Percentiles rank a stretch among this genome's conserved stretches.
Conservation (phyloP, 352 stramenopile genomes). For the Aphanomyces invadans region DNA sequence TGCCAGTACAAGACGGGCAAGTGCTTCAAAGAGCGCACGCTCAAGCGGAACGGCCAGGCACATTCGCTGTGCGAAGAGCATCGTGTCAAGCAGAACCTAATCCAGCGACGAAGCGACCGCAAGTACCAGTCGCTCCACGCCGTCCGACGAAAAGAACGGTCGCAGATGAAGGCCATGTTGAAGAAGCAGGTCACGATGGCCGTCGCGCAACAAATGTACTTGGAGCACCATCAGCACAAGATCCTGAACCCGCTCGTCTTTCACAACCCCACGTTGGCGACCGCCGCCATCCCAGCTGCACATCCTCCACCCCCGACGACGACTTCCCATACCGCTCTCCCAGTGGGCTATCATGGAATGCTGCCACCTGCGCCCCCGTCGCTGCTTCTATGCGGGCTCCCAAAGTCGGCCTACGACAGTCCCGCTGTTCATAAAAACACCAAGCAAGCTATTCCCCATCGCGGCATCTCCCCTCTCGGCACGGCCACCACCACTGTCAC, state of each 20-base stretch:
- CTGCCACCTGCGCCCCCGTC: not conserved
- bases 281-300: not conserved
- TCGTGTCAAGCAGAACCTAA: conserved; percentile 78
- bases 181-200: conserved; percentile 79
- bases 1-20: conserved; percentile 86
- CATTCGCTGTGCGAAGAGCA: conserved; percentile 81
- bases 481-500: not conserved
- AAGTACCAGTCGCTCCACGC: conserved; percentile 83
- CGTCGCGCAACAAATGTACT: conserved; percentile 71
- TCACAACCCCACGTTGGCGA: not conserved
- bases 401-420: conserved; percentile 41
- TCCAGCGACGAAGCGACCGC: conserved; percentile 73
- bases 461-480: not conserved
- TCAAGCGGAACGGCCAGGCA: conserved; percentile 75
- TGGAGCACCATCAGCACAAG: conserved; percentile 73
- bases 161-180: conserved; percentile 60
- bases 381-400: conserved; percentile 29
- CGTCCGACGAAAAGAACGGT: conserved; percentile 67
- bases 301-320: not conserved
- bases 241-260: conserved; percentile 36
- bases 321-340: not conserved
- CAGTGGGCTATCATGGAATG: conserved; percentile 22
- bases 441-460: too few species aligned
- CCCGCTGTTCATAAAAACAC: conserved; percentile 11
- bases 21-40: conserved; percentile 78